Base-by-base conservation (phyloP, 805 yeast species). In the Hermanozyma aechmeae region DNA sequence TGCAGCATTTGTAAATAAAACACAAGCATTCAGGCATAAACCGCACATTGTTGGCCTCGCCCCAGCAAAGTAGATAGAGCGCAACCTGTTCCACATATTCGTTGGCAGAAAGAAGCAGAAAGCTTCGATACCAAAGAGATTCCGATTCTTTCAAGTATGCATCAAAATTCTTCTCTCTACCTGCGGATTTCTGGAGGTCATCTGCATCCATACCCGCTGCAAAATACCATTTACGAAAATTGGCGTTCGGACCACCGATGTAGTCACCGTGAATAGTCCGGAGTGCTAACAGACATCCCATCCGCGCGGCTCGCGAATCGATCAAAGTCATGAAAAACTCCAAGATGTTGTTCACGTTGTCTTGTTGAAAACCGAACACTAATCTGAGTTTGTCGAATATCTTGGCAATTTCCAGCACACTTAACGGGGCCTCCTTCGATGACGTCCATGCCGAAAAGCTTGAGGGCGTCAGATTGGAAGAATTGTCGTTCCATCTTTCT, bases 141-240 rank as follows among this genome's bases (percentile, higher is more conserved):
- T n/a, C n/a, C n/a, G n/a, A n/a, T n/a, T n/a, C n/a, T n/a, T n/a
- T n/a, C n/a, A n/a, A n/a, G n/a, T n/a, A n/a, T n/a, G n/a, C n/a
- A n/a, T n/a, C n/a, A n/a, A n/a, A n/a, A n/a, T n/a, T n/a, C n/a
- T n/a, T n/a, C n/a, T n/a, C n/a, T n/a, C n/a, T n/a, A n/a, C n/a
- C n/a, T n/a, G n/a, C n/a, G n/a, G n/a, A n/a, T n/a, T n/a, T n/a
- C n/a, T n/a, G n/a, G n/a, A n/a, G n/a, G n/a, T n/a, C n/a, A n/a
- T 20, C 22, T 5, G 4, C 5, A 40, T 79, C 86, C 21, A 80
- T 58, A 53, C 78, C 84, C 6, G 94, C 84, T 25, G 93, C 84
- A 55, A 87, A 82, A 51, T 76, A 85, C 97, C 97, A 89, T 53
- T 82, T 85, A 46, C 79, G 72, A 55, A 78, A 89, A 55, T 89